Evolutionary conservation across 352 stramenopile genomes (phyloP), one percentile per base, ranked within the genome.

Genomic region (Globisporangium spiculum): DNA sequence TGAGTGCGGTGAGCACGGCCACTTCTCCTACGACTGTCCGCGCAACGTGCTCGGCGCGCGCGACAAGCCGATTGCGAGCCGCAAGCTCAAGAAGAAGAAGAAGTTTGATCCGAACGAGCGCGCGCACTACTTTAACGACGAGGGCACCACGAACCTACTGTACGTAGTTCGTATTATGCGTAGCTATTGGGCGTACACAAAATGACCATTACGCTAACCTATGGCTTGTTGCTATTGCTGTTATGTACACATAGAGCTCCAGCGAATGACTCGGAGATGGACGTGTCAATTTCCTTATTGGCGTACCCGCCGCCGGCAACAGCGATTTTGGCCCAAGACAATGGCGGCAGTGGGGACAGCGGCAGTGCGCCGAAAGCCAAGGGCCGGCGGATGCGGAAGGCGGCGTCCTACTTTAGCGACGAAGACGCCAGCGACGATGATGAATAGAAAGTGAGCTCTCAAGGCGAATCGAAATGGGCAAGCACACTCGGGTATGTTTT

Each of bases 21-120:
- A 96, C 69, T 82, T 88, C 32, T 95, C 87, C 24, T 96, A 96
- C 70, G 82, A 88, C 58, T 96, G 89, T 62, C 89, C 89, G 18
- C 84, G 76, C 65, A 96, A 96, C 63, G 85, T 95, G 24, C 73
- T 96, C 30, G 89, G 89, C 22, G 69, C 73, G 50, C 79, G 87
- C 14, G 83, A 93, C 66, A 86, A 83, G 24, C 87, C 89, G 56
- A 60, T 69, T 10, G 72, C 71, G 6, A 58, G 64, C 34, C 75
- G 79, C 57, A 86, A 78, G 54, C 75, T 79, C 60, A 84, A 84
- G 71, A 89, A 88, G 74, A 85, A 81, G 56, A 90, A 86, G 61
- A 76, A 76, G 50, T 89, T 88, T 63, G 83, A 91, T 46, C 68
- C 68, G 44, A 70, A 82, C 32, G 84, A 92, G 66, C 78, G 77